These are phyloP conservation scores for Lagenidium sp. DNA, from an alignment of 352 stramenopile genomes.

Conservation along the genomic window DNA sequence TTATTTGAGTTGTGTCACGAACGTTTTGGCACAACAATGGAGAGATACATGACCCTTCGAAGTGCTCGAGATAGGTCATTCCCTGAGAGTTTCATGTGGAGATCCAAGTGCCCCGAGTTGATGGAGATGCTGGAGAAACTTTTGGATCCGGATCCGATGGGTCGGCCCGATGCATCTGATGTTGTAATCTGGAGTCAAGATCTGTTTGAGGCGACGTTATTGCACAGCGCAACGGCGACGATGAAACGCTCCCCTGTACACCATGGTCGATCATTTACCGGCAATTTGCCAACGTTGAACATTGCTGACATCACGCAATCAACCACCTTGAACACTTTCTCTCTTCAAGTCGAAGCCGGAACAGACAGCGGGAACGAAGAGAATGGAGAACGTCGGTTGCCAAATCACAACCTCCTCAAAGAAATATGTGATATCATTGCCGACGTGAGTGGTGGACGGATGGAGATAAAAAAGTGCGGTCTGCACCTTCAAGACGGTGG, in stretches of 20 bases:
- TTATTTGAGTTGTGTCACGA: constrained; percentile 88
- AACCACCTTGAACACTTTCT: constrained; percentile 24
- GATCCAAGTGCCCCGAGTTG: constrained; percentile 50
- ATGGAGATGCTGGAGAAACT: constrained; percentile 59
- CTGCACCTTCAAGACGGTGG: constrained; percentile 61
- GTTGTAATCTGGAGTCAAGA: constrained; percentile 76
- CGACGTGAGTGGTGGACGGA: constrained; percentile 34
- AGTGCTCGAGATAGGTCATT: constrained; percentile 66
- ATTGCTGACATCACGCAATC: not conserved
- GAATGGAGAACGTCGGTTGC: constrained; percentile 36
- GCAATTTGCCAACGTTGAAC: constrained; percentile 4
- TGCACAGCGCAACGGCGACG: too few relatives aligned
- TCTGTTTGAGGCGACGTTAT: constrained; percentile 55
- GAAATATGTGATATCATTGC: constrained; percentile 75
- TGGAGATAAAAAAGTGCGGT: constrained; percentile 80
- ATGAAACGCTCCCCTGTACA: constrained; percentile 10
- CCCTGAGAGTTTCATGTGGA: constrained; percentile 34
- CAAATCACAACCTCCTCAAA: constrained; percentile 85
- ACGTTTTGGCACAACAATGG: constrained; percentile 85
- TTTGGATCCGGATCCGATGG: constrained; percentile 37
- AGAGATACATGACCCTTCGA: constrained; percentile 78
- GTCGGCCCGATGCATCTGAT: constrained; percentile 46
- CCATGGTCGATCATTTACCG: constrained; percentile 10
- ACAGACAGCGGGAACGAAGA: constrained; percentile 25
- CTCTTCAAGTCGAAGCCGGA: constrained; percentile 55